Evolutionary conservation across 495 filamentous ascomycete species (phyloP), one percentile per base, ranked within the genome.

Genomic region (Talaromyces trachyspermus): DNA sequence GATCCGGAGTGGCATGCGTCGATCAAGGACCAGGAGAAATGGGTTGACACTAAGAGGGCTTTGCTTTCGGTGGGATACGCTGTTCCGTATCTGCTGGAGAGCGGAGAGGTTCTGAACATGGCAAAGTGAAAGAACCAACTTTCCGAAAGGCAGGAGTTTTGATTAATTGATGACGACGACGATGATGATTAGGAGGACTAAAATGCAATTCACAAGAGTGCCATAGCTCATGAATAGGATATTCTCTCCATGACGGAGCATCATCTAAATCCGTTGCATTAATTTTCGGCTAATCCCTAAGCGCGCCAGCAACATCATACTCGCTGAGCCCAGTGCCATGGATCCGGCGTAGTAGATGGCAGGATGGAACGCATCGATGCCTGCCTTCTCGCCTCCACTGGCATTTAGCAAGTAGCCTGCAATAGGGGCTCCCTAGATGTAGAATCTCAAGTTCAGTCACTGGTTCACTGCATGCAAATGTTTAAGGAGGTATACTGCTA

Each of bases 331-430:
- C 30, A 57, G 44, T 4, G 66, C 63, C 60, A 70, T 63, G 0
- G 54, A 58, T 3, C 66, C 65, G 4, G 77, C 79, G 53, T 81
- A 80, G 52, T 76, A 79, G 35, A 81, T 81, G 0, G 77, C 76
- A 0, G 77, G 73, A 12, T 76, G 66, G 50, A 79, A 81, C 0
- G 74, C 71, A 5, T 66, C 57, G 5, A 77, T 52, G 0, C 71
- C 70, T 4, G 55, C 58, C 0, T 62, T 51, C 20, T 69, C 64
- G 5, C 74, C 75, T 8, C 77, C 77, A 9, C 69, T 71, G 0
- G 76, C 75, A 48, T 72, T 64, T 0, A 83, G 59, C 12, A 81
- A 64, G 38, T 75, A 76, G 24, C 77, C 78, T 9, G 79, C 78
- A 57, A 81, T 81, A 2, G 78, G 78, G 1, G 74, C 68, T 4